Base-by-base conservation (phyloP, 148 eudicot species). In the Silene latifolia region DNA sequence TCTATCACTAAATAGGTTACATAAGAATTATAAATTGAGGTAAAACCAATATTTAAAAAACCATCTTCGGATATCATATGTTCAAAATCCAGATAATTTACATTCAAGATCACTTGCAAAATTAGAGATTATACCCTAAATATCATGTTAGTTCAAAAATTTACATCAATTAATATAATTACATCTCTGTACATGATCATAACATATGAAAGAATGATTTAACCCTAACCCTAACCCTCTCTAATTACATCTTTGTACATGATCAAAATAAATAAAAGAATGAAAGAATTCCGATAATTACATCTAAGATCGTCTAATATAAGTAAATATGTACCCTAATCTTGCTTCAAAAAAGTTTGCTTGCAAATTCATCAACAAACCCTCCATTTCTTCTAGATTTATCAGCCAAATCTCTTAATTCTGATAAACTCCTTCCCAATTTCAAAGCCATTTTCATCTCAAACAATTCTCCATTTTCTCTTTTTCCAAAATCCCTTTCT, bases 391-490 rank as follows among this genome's bases (percentile, higher is more conserved):
- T 53, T 17, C 63, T 80, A 21, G 88, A 81, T 72, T 81, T 66
- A 12, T 76, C 71, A 8, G 91, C 90, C 9, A 91, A 76, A 64
- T 80, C 76, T 47, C 82, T 83, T 0, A 91, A 80, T 76, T 89
- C 86, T 2, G 88, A 77, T 64, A 87, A 71, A 74, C 88, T 90
- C 42, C 91, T 83, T 39, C 94, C 91, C 67, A 90, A 75, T 46
- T 79, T 69, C 82, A 90, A 83, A 29, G 87, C 88, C 77, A 85
- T 77, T 61, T 86, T 88, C 85, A 90, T 75, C 77, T 88, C 86
- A 69, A 90, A 72, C 77, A 88, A 62, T 63, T 90, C 84, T 4
- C 87, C 91, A 76, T 88, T 85, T 59, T 90, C 88, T 69, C 87
- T 82, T 23, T 74, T 75, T 5, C 47, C 67, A 5, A 64, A 72